Evolutionary conservation across 225 moss, liverwort and hornwort genomes (phyloP).

Genomic region (Straminergon stramineum): DNA sequence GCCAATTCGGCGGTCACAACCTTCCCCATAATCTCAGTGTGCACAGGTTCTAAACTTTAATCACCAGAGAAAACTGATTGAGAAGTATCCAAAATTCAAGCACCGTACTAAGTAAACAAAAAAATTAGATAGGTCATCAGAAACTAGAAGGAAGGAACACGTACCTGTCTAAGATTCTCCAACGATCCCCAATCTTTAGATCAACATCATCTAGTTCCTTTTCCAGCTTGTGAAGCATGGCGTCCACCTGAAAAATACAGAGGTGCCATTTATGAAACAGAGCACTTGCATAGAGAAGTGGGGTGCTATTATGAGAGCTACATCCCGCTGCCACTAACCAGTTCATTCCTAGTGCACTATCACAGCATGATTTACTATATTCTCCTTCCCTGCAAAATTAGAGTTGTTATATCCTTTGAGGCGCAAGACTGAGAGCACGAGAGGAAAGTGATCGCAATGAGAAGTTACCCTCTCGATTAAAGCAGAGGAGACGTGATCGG

Average conservation of each 20-base stretch:
- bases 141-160: neutral
- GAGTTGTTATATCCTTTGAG: neutral
- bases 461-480: constrained; percentile 73
- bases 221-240: constrained; percentile 97
- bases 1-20: neutral
- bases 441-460: neutral
- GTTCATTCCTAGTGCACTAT: neutral
- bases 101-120: neutral
- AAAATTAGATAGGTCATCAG: neutral
- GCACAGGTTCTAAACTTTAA: neutral
- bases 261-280: neutral
- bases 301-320: neutral
- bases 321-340: neutral
- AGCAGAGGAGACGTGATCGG: constrained; percentile 74
- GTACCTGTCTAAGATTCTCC: constrained; percentile 95
- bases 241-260: constrained; percentile 60
- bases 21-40: neutral
- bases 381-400: neutral
- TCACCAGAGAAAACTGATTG: neutral
- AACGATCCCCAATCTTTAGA: constrained; percentile 92
- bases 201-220: constrained; percentile 99
- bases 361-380: neutral
- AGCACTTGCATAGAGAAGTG: neutral
- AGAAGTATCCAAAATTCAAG: neutral
- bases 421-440: neutral